These are phyloP conservation scores for Yamadazyma dushanensis DNA, from an alignment of 1,139 yeast genomes.

Conservation along the genomic window DNA sequence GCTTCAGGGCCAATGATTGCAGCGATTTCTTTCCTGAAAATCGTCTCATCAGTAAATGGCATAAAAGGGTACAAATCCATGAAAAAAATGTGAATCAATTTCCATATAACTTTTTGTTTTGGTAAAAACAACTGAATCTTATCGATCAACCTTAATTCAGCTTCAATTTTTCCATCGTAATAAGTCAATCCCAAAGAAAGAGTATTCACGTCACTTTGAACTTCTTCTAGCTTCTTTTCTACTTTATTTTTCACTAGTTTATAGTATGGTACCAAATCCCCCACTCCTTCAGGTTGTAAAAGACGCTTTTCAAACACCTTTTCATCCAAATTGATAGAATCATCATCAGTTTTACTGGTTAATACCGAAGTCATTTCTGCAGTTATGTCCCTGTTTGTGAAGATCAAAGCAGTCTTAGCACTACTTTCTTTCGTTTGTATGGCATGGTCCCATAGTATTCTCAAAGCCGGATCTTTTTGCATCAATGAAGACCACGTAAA, in stretches of 20 bases:
- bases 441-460: slow-evolving; percentile 33
- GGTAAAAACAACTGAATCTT: slow-evolving; percentile 35
- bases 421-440: slow-evolving; percentile 25
- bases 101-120: slow-evolving; percentile 32
- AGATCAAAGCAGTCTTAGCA: slow-evolving; percentile 21
- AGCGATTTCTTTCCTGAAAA: slow-evolving; percentile 21
- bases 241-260: slow-evolving; percentile 21
- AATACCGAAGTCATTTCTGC: slow-evolving; percentile 27
- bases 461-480: slow-evolving; percentile 48
- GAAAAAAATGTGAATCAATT: slow-evolving; percentile 32
- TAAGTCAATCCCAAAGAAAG: slow-evolving; percentile 31
- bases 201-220: slow-evolving; percentile 18
- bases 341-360: slow-evolving; percentile 16
- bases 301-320: slow-evolving; percentile 31
- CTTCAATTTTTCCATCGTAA: slow-evolving; percentile 29
- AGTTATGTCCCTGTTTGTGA: slow-evolving; percentile 18
- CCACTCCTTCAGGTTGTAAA: slow-evolving; percentile 37
- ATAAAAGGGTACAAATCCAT: slow-evolving; percentile 33
- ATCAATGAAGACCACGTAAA: slow-evolving; percentile 49
- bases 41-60: slow-evolving; percentile 36
- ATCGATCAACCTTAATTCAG: slow-evolving; percentile 32
- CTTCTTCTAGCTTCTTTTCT: slow-evolving; percentile 17
- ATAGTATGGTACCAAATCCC: slow-evolving; percentile 36
- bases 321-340: slow-evolving; percentile 19
- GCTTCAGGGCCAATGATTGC: slow-evolving; percentile 28